A percentile compares a stretch with the other conserved stretches of the same genome.
Evolutionary conservation across 352 stramenopile species (phyloP).

Genomic region (Pythium sukuiense): DNA sequence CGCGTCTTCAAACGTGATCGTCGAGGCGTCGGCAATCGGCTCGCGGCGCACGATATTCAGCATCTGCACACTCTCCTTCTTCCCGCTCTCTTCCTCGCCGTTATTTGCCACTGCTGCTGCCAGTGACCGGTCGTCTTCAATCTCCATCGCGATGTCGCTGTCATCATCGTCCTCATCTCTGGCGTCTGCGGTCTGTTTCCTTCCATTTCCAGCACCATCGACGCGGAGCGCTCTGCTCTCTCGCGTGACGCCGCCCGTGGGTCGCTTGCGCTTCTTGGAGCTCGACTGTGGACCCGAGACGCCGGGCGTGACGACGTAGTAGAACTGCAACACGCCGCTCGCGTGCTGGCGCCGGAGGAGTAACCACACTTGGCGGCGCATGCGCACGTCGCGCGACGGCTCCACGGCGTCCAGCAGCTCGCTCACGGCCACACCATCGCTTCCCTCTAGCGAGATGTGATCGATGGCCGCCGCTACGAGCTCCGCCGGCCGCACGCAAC

Average conservation of each 20-base stretch:
- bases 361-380: slow-evolving; percentile 59
- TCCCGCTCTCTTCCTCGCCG: neutral
- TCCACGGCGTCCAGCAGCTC: slow-evolving; percentile 48
- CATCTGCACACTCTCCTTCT: neutral
- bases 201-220: neutral
- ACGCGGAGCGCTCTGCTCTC: neutral
- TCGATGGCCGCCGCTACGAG: slow-evolving; percentile 64
- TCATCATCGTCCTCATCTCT: neutral
- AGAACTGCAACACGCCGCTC: slow-evolving; percentile 54
- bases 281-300: neutral
- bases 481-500: slow-evolving; percentile 34
- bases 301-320: slow-evolving; percentile 20
- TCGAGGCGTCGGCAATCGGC: slow-evolving; percentile 10
- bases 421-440: slow-evolving; percentile 38
- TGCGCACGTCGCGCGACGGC: slow-evolving; percentile 32
- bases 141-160: neutral
- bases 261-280: slow-evolving; percentile 64
- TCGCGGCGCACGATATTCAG: slow-evolving; percentile 12
- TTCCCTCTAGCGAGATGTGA: slow-evolving; percentile 60
- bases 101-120: slow-evolving; percentile 3
- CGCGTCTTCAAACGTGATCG: slow-evolving; percentile 19
- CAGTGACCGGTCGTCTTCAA: neutral
- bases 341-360: slow-evolving; percentile 48
- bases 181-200: neutral
- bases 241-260: slow-evolving; percentile 12